Percentiles rank a stretch among this genome's conserved stretches.
Evolutionary conservation across 768 basidiomycete genomes (phyloP).

Genomic region (Polyporus arcularius): DNA sequence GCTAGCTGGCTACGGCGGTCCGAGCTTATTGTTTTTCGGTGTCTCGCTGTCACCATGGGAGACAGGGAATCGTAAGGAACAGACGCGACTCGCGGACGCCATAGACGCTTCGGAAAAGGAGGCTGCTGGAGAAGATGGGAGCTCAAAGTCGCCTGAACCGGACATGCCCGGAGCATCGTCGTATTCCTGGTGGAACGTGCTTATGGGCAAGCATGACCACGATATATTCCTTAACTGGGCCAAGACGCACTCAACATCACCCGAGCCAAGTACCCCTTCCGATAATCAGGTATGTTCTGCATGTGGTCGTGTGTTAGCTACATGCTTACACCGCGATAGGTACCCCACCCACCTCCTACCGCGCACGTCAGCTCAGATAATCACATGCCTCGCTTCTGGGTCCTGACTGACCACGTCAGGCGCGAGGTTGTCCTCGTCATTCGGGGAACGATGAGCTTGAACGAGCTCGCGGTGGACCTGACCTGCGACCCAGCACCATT

Average conservation of each 20-base stretch:
- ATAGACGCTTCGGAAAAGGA: slow-evolving; percentile 75
- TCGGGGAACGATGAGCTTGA: slow-evolving; percentile 76
- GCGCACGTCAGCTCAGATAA: slow-evolving; percentile 67
- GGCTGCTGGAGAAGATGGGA: slow-evolving; percentile 29
- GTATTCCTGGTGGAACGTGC: slow-evolving; percentile 84
- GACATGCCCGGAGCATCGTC: slow-evolving; percentile 14
- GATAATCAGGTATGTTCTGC: neutral
- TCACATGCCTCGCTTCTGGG: slow-evolving; percentile 84
- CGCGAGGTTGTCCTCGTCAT: slow-evolving; percentile 72
- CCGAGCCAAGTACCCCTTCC: neutral
- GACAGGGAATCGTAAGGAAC: slow-evolving; percentile 49
- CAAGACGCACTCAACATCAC: slow-evolving; percentile 14
- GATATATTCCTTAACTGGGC: slow-evolving; percentile 78
- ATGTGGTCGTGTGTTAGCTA: neutral
- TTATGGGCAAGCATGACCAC: slow-evolving; percentile 78
- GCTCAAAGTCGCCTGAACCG: neutral
- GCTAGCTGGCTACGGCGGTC: slow-evolving; percentile 82
- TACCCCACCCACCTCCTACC: slow-evolving; percentile 13
- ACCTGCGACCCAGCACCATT: slow-evolving; percentile 78
- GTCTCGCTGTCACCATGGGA: slow-evolving; percentile 43
- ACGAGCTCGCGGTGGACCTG: slow-evolving; percentile 84
- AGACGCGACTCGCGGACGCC: slow-evolving; percentile 61
- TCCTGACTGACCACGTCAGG: slow-evolving; percentile 77
- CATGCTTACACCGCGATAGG: neutral
- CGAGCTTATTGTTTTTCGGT: slow-evolving; percentile 80